Base-by-base conservation (phyloP, 805 yeast genomes). In the Metschnikowia amazonensis region DNA sequence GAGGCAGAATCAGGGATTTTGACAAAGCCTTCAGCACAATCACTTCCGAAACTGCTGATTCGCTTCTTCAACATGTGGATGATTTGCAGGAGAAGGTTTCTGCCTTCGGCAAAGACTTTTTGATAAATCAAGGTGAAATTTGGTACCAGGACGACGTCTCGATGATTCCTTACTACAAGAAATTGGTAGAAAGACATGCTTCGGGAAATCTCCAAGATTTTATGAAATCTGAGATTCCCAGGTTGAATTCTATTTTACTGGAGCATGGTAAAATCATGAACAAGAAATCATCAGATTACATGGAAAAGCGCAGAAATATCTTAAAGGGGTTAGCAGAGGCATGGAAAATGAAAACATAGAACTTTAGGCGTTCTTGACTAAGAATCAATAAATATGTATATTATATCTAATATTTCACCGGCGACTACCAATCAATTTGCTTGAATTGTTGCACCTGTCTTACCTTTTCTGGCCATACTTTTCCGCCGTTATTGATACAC, bases 401-500 rank as follows among this genome's bases (percentile, higher is more conserved):
- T 14, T 24, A 35, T 37, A 9, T 18, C 4, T n/a, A 16, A 11
- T 14, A 33, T 7, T 33, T n/a, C 24, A 20, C 23, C 36, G 10
- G 18, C 13, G 30, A 21, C 39, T 52, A 80, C 85, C 86, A 81
- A 24, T 70, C 72, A 20, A 82, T 67, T 24, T 79, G 68, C 54
- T 70, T 63, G 59, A 69, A 74, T 69, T 78, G 76, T 66, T 81
- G 77, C 5, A 74, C 73, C 27, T 74, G 70, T 63, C 98, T 69
- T 46, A 88, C 75, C 53, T 80, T 63, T 41, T 84, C 78, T 14
- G 88, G 82, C 77, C 86, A 82, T 2, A 89, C 89, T 48, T 75
- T 77, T 1, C 82, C 84, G 5, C 82, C 84, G 5, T 80, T 72
- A 14, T 85, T 56, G 30, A 94, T 74, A 9, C 95, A 82, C 54